Base-by-base conservation (phyloP, 257 asterid species). In the Echium plantagineum region DNA sequence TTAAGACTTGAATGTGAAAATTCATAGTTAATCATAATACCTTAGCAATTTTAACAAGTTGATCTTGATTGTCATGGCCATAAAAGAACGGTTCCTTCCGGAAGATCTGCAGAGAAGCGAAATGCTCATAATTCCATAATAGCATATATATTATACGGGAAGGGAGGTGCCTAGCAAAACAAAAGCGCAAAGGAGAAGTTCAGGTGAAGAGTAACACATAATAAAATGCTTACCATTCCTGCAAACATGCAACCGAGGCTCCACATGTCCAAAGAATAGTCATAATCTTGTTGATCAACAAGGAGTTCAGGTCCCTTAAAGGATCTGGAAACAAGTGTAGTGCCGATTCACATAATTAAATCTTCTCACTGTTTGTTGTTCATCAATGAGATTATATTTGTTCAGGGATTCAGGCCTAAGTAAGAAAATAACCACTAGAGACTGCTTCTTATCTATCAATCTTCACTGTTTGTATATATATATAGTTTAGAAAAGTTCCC, bases 31-130 rank as follows among this genome's bases (percentile, higher is more conserved):
- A 67, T 15, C 21, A 52, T 53, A 55, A 72, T 75, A 90, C 96
- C 96, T 75, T 85, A 0, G 97, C 97, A 72, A 90, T 90, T 80
- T 90, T 90, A 62, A 90, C 96, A 42, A 90, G 97, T 77, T 90
- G 97, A 72, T 91, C 98, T 79, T 87, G 95, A 77, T 91, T 91
- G 73, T 91, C 96, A 59, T 87, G 98, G 19, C 98, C 98, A 63
- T 87, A 82, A 75, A 91, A 91, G 93, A 91, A 91, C 70, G 96
- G 98, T 71, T 91, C 98, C 86, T 87, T 91, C 62, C 94, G 95
- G 55, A 91, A 91, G 65, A 91, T 87, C 98, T 91, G 60, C 67
- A 69, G 49, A 18, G 51, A 63, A 65, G 30, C 55, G 63, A 8
- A 19, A 65, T 58, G 53, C 56, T 69, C 57, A 48, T 6, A 49